Evolutionary conservation across 2,329 filamentous ascomycete genomes (phyloP).

Genomic region (Gremmenia infestans): DNA sequence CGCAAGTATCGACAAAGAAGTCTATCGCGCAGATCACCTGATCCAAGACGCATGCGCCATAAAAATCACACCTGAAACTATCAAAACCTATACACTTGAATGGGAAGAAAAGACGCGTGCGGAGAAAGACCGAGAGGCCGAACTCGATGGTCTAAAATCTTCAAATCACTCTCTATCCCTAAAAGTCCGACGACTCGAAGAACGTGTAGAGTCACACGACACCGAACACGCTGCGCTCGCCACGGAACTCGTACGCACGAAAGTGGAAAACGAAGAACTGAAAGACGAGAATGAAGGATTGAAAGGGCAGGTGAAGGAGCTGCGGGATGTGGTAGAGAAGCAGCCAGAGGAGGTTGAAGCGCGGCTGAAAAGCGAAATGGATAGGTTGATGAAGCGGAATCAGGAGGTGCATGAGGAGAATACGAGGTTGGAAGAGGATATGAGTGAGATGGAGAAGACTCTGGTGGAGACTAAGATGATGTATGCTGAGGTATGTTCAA

Average conservation of each 20-base stretch:
- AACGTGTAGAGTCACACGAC: constrained; percentile 82
- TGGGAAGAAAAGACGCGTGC: constrained; percentile 88
- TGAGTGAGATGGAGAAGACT: constrained; percentile 87
- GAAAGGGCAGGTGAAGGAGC: constrained; percentile 76
- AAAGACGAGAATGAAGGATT: constrained; percentile 86
- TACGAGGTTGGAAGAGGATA: constrained; percentile 76
- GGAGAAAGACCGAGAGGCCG: constrained; percentile 77
- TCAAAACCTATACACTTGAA: constrained; percentile 75
- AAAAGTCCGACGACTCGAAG: constrained; percentile 79
- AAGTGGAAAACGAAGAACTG: constrained; percentile 88
- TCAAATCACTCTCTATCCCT: constrained; percentile 63
- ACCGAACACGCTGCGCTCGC: constrained; percentile 86
- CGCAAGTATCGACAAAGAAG: constrained; percentile 84
- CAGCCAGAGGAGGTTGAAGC: constrained; percentile 86
- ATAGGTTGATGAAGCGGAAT: constrained; percentile 87
- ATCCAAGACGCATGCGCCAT: constrained; percentile 89
- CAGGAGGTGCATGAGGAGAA: constrained; percentile 94
- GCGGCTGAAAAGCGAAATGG: constrained; percentile 77
- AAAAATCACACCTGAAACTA: constrained; percentile 75
- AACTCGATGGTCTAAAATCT: constrained; percentile 68
- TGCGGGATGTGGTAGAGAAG: constrained; percentile 80
- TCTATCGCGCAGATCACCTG: constrained; percentile 90
- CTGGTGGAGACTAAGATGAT: constrained; percentile 92
- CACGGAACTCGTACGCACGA: constrained; percentile 84
- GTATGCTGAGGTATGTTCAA: constrained; percentile 79